phyloP scores from a whole-genome alignment of 352 stramenopile genomes.

The Globisporangium camurandrum region DNA sequence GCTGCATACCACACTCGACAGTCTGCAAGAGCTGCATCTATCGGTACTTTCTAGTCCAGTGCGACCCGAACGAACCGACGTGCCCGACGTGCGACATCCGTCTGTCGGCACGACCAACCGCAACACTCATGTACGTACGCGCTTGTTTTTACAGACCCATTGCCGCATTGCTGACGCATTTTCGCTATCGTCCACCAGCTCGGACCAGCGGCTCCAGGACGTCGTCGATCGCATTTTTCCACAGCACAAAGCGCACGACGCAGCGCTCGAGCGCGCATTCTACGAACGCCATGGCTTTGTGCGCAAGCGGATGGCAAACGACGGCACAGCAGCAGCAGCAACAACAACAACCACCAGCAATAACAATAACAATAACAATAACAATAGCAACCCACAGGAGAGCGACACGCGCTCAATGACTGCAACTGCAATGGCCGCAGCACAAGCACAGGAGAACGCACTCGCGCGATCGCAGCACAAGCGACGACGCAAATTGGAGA shows the following conservation, averaged over 20 bases:
- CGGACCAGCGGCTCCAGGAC: slow-evolving; percentile 65
- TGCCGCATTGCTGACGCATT: background rate
- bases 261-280: slow-evolving; percentile 41
- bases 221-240: slow-evolving; percentile 73
- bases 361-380: background rate
- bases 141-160: background rate
- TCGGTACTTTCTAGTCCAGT: slow-evolving; percentile 60
- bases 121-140: slow-evolving; percentile 48
- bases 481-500: too few species aligned
- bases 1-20: slow-evolving; percentile 7
- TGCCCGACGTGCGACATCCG: slow-evolving; percentile 56
- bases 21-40: slow-evolving; percentile 86
- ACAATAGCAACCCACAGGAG: background rate
- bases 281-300: slow-evolving; percentile 57
- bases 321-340: background rate
- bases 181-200: slow-evolving; percentile 19
- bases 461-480: background rate
- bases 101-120: slow-evolving; percentile 47
- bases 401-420: background rate
- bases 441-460: too few species aligned
- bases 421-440: background rate
- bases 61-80: slow-evolving; percentile 26
- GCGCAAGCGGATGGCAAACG: slow-evolving; percentile 15
- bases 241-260: slow-evolving; percentile 45
- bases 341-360: background rate